Evolutionary conservation across 2,329 filamentous ascomycete genomes (phyloP).

Genomic region (Cordyceps militaris): DNA sequence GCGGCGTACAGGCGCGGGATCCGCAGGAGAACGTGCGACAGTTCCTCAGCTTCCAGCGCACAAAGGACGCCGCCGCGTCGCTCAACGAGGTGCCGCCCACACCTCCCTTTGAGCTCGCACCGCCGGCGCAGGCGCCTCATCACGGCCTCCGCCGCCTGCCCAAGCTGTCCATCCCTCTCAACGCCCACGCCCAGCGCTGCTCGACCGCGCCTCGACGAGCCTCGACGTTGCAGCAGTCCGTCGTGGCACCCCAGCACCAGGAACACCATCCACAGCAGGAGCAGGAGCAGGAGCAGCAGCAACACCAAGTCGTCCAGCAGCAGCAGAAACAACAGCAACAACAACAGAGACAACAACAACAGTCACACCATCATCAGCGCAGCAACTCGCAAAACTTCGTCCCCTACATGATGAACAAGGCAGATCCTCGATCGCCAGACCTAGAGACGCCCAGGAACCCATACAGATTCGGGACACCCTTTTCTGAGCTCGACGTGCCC

Average conservation of each 20-base stretch:
- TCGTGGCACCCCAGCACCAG: slow-evolving; percentile 16
- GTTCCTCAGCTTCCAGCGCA: slow-evolving; percentile 78
- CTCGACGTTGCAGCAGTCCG: slow-evolving; percentile 21
- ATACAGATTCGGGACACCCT: slow-evolving; percentile 77
- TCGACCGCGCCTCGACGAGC: slow-evolving; percentile 21
- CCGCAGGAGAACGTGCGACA: slow-evolving; percentile 90
- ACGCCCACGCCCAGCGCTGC: slow-evolving; percentile 23
- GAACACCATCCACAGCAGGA: slow-evolving; percentile 13
- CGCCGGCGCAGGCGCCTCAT: slow-evolving; percentile 32
- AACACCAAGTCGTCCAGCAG: background rate
- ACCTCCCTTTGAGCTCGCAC: slow-evolving; percentile 61
- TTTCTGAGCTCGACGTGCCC: slow-evolving; percentile 86
- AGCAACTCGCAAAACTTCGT: slow-evolving; percentile 28
- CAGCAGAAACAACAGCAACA: background rate
- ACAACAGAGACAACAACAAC: slow-evolving; percentile 3
- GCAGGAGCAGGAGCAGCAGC: slow-evolving; percentile 1
- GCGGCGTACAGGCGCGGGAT: slow-evolving; percentile 63
- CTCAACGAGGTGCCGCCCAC: slow-evolving; percentile 56
- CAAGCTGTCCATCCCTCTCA: slow-evolving; percentile 53
- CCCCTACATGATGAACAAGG: slow-evolving; percentile 47
- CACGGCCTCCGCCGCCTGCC: slow-evolving; percentile 52
- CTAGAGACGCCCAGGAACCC: slow-evolving; percentile 50
- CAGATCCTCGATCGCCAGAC: slow-evolving; percentile 46
- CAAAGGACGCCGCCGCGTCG: slow-evolving; percentile 24
- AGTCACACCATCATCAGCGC: slow-evolving; percentile 5